Percentiles rank a stretch among this genome's conserved stretches.
Conservation (phyloP, 2,329 filamentous ascomycete species). For the Bimuria novae-zelandiae region DNA sequence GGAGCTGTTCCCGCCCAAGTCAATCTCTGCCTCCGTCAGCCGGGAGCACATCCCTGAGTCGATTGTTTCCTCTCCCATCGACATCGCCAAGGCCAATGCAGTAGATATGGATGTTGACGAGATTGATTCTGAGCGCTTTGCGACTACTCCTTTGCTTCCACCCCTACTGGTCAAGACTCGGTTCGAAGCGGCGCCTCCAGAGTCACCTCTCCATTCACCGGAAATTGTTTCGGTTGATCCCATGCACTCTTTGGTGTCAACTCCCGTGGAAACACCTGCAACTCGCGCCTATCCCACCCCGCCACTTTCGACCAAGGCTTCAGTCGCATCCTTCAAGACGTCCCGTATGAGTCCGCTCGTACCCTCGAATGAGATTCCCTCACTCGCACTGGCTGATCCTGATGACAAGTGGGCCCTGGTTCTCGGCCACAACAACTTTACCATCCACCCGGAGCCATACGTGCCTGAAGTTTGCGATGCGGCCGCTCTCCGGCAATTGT, state of each 20-base stretch:
- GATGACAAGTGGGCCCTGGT: constrained; percentile 82
- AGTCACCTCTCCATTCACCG: constrained; percentile 86
- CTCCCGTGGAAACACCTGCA: constrained; percentile 56
- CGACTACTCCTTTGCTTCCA: constrained; percentile 82
- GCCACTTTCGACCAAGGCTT: constrained; percentile 76
- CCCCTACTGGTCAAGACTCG: constrained; percentile 71
- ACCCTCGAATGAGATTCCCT: constrained; percentile 62
- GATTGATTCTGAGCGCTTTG: constrained; percentile 63
- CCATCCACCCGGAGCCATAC: constrained; percentile 82
- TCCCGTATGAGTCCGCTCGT: constrained; percentile 51
- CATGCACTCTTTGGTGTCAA: constrained; percentile 49
- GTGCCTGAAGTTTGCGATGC: constrained; percentile 65
- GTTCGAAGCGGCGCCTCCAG: constrained; percentile 60
- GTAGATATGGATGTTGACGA: constrained; percentile 53
- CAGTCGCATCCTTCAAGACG: constrained; percentile 71
- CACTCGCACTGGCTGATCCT: constrained; percentile 69
- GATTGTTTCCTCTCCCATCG: constrained; percentile 37
- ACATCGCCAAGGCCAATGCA: constrained; percentile 50
- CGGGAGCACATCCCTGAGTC: constrained; percentile 42
- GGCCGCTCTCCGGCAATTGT: constrained; percentile 66
- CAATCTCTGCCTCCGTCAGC: constrained; percentile 32
- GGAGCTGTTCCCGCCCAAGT: constrained; percentile 30
- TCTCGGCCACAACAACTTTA: constrained; percentile 93
- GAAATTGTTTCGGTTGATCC: constrained; percentile 72
- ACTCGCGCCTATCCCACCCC: constrained; percentile 63